Conservation (phyloP, 306 rosid species). For the Adenanthera pavonina region DNA sequence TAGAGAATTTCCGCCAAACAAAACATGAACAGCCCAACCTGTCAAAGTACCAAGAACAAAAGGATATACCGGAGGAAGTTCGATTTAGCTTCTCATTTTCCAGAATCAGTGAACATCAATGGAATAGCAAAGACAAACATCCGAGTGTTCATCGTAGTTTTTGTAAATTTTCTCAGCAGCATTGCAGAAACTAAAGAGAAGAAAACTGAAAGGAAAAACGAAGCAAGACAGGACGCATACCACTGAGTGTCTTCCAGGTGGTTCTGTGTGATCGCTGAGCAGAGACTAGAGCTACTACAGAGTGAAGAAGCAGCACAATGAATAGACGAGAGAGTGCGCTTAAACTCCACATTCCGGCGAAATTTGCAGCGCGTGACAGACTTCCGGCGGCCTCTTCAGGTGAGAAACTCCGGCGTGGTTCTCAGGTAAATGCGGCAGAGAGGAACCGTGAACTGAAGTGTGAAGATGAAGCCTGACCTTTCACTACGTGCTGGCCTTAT, state of each 20-base stretch:
- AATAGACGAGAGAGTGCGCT: slow-evolving; percentile 42
- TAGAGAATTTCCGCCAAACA: background rate
- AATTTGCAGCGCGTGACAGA: background rate
- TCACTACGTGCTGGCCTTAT: background rate
- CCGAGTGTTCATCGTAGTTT: background rate
- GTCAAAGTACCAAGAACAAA: background rate
- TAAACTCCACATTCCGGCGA: slow-evolving; percentile 54
- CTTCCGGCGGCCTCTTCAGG: slow-evolving; percentile 15
- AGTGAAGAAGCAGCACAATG: slow-evolving; percentile 50
- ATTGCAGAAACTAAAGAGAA: background rate
- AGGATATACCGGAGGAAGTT: background rate
- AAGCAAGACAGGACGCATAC: slow-evolving; percentile 42
- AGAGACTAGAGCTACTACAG: slow-evolving; percentile 52
- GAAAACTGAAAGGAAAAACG: background rate
- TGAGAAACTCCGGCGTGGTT: background rate
- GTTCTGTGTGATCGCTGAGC: slow-evolving; percentile 70
- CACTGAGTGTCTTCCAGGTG: slow-evolving; percentile 69
- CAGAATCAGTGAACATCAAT: background rate
- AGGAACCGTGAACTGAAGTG: background rate
- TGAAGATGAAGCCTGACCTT: background rate
- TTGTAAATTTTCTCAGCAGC: background rate
- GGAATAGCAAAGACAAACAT: background rate
- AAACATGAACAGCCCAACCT: background rate
- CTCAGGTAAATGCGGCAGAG: slow-evolving; percentile 30
- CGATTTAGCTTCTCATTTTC: background rate